Evolutionary conservation across 1,139 yeast genomes (phyloP).

Genomic region (Sugiyamaella pinicola): DNA sequence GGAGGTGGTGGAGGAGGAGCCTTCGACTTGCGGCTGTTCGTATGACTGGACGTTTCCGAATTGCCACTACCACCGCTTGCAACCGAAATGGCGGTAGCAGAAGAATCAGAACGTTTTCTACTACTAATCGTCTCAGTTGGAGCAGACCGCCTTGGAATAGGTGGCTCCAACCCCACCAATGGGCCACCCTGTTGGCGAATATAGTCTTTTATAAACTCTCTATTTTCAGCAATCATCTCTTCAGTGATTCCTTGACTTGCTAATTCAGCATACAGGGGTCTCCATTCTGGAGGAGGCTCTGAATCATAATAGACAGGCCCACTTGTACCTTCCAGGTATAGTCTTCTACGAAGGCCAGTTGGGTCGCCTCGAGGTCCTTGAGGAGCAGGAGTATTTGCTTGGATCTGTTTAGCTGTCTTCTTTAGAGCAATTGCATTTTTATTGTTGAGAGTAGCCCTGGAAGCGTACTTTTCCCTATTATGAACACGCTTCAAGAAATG

Average conservation of each 20-base stretch:
- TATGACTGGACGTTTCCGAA: slow-evolving; percentile 24
- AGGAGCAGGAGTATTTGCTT: slow-evolving; percentile 42
- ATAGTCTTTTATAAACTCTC: slow-evolving; percentile 78
- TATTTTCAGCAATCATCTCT: slow-evolving; percentile 86
- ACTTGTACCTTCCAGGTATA: slow-evolving; percentile 54
- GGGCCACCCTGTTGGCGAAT: slow-evolving; percentile 81
- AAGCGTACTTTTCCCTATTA: slow-evolving; percentile 77
- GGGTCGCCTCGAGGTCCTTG: slow-evolving; percentile 77
- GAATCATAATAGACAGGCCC: slow-evolving; percentile 65
- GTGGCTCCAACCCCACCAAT: slow-evolving; percentile 82
- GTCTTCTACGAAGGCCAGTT: slow-evolving; percentile 51
- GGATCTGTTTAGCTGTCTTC: slow-evolving; percentile 40
- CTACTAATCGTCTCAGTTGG: neutral
- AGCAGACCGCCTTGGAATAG: slow-evolving; percentile 65
- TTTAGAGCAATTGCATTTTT: slow-evolving; percentile 84
- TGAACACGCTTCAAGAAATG: slow-evolving; percentile 78
- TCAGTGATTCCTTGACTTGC: slow-evolving; percentile 81
- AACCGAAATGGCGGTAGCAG: slow-evolving; percentile 27
- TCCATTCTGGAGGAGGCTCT: slow-evolving; percentile 85
- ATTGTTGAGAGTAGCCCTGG: slow-evolving; percentile 81
- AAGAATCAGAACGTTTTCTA: slow-evolving; percentile 29
- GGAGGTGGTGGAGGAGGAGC: slow-evolving; percentile 56
- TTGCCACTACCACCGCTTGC: slow-evolving; percentile 28
- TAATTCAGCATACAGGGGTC: slow-evolving; percentile 69
- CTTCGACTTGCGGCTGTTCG: slow-evolving; percentile 37